Percentiles rank a stretch among this genome's conserved stretches.
Evolutionary conservation across 2,329 filamentous ascomycete genomes (phyloP).

Genomic region (Sclerotiophoma versabilis): DNA sequence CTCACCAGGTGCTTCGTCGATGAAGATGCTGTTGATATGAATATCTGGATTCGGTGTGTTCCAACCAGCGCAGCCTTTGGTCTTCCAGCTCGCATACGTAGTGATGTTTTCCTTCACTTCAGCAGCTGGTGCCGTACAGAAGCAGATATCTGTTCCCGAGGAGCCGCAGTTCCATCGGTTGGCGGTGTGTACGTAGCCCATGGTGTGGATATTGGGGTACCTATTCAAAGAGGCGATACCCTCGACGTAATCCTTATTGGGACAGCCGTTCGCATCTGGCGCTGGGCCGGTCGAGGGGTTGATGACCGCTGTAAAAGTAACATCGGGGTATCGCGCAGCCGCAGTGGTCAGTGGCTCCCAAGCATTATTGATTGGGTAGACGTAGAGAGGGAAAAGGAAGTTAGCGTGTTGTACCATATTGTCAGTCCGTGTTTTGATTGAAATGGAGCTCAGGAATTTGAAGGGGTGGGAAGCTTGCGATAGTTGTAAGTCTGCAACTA

Average conservation of each 20-base stretch:
- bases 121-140: conserved; percentile 10
- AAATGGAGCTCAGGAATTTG: no score
- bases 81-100: conserved; percentile 11
- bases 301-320: conserved; percentile 16
- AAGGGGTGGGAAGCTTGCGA: neutral
- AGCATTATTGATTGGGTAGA: conserved; percentile 13
- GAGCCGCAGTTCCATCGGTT: conserved; percentile 10
- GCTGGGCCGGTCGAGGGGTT: conserved; percentile 15
- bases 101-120: conserved; percentile 18
- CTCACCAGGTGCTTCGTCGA: conserved; percentile 14
- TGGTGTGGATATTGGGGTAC: conserved; percentile 13
- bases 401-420: conserved; percentile 18
- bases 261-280: conserved; percentile 5
- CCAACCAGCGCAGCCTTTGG: conserved; percentile 10
- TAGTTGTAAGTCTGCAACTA: neutral
- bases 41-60: conserved; percentile 10
- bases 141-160: conserved; percentile 1
- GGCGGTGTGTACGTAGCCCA: conserved; percentile 20
- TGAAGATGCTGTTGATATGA: conserved; percentile 17
- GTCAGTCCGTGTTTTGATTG: neutral
- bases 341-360: conserved; percentile 15
- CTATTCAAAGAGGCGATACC: conserved; percentile 6
- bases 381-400: conserved; percentile 17
- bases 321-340: conserved; percentile 12
- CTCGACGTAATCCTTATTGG: conserved; percentile 12